Conservation (phyloP, 192 early-diverging fungal genomes). For the Allomyces macrogynus region DNA sequence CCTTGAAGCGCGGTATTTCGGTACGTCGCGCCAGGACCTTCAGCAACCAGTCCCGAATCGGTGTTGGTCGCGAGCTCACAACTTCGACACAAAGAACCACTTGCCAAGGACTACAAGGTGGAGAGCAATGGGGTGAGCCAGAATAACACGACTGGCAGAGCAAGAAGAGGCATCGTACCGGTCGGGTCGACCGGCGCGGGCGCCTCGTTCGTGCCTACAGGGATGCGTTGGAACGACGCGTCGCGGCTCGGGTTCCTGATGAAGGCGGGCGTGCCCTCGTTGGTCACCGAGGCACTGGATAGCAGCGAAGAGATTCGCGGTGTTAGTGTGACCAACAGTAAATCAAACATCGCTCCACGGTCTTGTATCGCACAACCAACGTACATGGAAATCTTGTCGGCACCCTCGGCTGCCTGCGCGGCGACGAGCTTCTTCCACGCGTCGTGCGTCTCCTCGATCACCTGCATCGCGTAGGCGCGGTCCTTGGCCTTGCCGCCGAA, state of each 20-base stretch:
- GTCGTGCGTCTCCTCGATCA: constrained; percentile 82
- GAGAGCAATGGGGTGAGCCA: constrained; percentile 5
- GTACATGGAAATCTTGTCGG: constrained; percentile 44
- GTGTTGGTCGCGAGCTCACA: not conserved
- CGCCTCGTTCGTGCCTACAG: constrained; percentile 19
- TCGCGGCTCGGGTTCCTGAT: constrained; percentile 21
- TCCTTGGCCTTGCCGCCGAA: constrained; percentile 77
- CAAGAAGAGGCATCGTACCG: constrained; percentile 24
- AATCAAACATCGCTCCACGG: not conserved
- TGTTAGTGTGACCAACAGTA: too few species aligned
- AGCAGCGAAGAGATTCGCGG: not conserved
- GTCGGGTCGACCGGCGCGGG: not conserved
- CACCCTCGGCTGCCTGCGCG: constrained; percentile 30
- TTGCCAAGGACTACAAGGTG: constrained; percentile 52
- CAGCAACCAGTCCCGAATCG: too few species aligned
- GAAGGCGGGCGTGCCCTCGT: constrained; percentile 51
- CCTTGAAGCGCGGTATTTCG: too few species aligned
- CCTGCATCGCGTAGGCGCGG: constrained; percentile 64
- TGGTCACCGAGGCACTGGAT: constrained; percentile 42
- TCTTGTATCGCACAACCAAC: not conserved
- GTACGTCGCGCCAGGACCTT: too few species aligned
- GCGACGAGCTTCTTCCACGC: constrained; percentile 73
- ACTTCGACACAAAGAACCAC: constrained; percentile 84
- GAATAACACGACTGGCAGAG: constrained; percentile 21
- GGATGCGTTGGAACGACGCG: constrained; percentile 31